Conservation (phyloP, 805 yeast species). For the Zygoascus tannicola region DNA sequence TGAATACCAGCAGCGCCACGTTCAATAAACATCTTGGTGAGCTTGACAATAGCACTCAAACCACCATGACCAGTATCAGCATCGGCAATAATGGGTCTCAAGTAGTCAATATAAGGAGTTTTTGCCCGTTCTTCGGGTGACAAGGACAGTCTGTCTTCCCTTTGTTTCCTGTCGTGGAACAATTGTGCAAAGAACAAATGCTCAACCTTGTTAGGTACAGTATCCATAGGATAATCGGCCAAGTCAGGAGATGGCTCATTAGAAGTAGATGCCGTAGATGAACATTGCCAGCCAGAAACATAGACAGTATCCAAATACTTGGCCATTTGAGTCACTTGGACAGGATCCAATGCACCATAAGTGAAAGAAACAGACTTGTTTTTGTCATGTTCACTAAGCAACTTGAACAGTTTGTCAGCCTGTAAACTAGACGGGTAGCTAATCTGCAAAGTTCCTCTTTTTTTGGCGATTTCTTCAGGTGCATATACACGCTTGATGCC, state of each 20-base stretch:
- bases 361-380: constrained; percentile 75
- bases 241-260: constrained; percentile 98
- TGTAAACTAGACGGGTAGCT: constrained; percentile 69
- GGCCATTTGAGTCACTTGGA: constrained; percentile 95
- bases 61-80: constrained; percentile 99
- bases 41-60: constrained; percentile 87
- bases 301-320: constrained; percentile 86
- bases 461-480: constrained; percentile 79
- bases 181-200: constrained; percentile 94
- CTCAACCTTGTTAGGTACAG: constrained; percentile 97
- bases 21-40: constrained; percentile 92
- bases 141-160: constrained; percentile 60
- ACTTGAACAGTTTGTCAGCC: constrained; percentile 70
- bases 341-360: constrained; percentile 93
- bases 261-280: constrained; percentile 94
- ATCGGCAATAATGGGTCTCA: constrained; percentile 93
- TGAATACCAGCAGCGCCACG: constrained; percentile 99
- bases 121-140: constrained; percentile 59
- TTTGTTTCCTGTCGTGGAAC: constrained; percentile 95
- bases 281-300: constrained; percentile 98
- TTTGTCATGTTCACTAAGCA: constrained; percentile 61
- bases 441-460: constrained; percentile 71
- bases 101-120: constrained; percentile 69
- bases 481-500: constrained; percentile 80
- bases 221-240: constrained; percentile 97